Conservation (phyloP, 306 rosid species). For the Vigna hirtella region DNA sequence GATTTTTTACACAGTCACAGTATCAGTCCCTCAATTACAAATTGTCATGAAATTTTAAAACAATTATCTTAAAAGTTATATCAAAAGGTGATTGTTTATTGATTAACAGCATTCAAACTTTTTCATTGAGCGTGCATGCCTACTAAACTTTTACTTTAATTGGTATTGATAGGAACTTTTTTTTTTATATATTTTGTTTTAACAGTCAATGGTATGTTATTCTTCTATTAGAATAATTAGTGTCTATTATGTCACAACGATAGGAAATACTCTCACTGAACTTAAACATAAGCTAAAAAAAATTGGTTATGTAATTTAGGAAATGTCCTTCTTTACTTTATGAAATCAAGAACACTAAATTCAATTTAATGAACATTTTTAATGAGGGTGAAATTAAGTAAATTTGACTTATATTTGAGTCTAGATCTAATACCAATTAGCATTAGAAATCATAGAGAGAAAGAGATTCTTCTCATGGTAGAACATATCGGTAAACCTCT, state of each 20-base stretch:
- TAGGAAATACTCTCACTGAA: too few relatives aligned
- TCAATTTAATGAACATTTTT: too few relatives aligned
- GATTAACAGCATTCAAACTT: not conserved
- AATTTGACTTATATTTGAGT: too few relatives aligned
- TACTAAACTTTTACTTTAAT: not conserved
- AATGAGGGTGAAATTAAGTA: too few relatives aligned
- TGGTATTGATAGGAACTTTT: constrained; percentile 1
- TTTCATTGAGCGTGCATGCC: not conserved
- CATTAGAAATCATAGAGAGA: not conserved
- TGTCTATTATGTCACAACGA: not conserved
- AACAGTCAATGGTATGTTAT: not conserved
- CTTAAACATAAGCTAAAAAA: too few relatives aligned
- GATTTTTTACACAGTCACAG: not conserved
- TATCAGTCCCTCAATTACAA: not conserved
- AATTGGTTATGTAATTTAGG: too few relatives aligned
- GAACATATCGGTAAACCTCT: not conserved
- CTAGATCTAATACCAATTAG: constrained; percentile 1
- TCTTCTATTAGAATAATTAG: constrained; percentile 13
- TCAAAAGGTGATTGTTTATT: not conserved
- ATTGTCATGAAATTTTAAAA: not conserved
- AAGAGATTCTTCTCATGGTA: not conserved
- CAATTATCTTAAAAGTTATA: not conserved
- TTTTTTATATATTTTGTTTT: not conserved
- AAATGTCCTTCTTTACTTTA: too few relatives aligned
- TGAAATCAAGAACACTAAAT: too few relatives aligned